These are phyloP conservation scores for Pythium volutum DNA, from an alignment of 352 stramenopile species.

Conservation along the genomic window DNA sequence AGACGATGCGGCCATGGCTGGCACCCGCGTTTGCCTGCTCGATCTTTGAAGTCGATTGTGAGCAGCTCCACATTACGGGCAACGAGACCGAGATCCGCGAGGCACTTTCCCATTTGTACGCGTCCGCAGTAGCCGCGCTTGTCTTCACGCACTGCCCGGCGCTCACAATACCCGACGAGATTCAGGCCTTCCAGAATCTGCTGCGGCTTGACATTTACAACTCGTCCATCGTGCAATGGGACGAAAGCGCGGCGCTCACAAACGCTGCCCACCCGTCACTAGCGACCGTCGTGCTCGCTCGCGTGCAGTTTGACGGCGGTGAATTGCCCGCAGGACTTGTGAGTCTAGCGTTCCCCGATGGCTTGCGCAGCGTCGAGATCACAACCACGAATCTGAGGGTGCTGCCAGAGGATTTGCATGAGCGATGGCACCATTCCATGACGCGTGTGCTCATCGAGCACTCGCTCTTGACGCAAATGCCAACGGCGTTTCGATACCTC, in stretches of 20 bases:
- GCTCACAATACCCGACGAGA: constrained; percentile 9
- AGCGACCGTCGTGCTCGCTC: constrained; percentile 10
- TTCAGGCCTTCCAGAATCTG: constrained; percentile 13
- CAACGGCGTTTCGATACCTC: background rate
- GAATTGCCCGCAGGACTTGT: constrained; percentile 11
- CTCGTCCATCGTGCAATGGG: constrained; percentile 12
- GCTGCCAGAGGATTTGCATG: constrained; percentile 18
- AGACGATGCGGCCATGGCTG: constrained; percentile 29
- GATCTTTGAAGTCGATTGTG: constrained; percentile 22
- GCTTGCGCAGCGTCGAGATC: constrained; percentile 20
- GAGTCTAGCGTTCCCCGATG: constrained; percentile 3
- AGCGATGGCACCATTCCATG: constrained; percentile 15
- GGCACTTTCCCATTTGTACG: constrained; percentile 6
- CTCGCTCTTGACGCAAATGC: constrained; percentile 10
- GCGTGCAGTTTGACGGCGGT: constrained; percentile 1
- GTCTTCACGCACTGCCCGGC: constrained; percentile 20
- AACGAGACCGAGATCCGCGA: background rate
- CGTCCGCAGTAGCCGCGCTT: constrained; percentile 9
- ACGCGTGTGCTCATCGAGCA: constrained; percentile 15
- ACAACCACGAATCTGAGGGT: constrained; percentile 11
- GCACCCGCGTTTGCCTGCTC: constrained; percentile 19
- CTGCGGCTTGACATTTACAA: constrained; percentile 24
- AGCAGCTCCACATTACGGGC: constrained; percentile 14
- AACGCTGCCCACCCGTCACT: constrained; percentile 4
- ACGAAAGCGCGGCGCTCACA: constrained; percentile 9